A percentile compares a stretch with the other conserved stretches of the same genome.
phyloP scores from a whole-genome alignment of 1,284 basidiomycete genomes.

The Malassezia obtusa region DNA sequence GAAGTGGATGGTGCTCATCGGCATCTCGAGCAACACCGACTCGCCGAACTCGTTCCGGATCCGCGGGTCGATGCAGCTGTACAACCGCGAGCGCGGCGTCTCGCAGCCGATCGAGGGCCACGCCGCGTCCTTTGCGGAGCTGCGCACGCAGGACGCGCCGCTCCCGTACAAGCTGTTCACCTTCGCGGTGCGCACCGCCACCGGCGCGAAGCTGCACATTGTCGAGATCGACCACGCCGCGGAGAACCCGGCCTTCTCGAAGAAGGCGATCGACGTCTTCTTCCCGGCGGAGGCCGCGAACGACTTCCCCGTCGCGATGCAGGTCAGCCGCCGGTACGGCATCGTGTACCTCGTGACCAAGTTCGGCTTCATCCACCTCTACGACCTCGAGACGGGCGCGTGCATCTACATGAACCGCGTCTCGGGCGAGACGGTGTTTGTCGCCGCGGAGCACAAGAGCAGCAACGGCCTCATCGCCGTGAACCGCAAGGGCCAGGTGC shows the following conservation, averaged over 20 bases:
- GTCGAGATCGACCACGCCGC: constrained; percentile 96
- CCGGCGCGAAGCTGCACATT: constrained; percentile 96
- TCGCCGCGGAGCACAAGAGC: constrained; percentile 89
- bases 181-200: constrained; percentile 88
- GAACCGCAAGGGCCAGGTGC: constrained; percentile 97
- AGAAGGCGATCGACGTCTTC: constrained; percentile 98
- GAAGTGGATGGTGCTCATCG: constrained; percentile 93
- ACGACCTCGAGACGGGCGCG: constrained; percentile 94
- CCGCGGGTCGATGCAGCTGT: constrained; percentile 79
- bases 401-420: constrained; percentile 99
- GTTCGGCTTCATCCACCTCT: constrained; percentile 98
- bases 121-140: constrained; percentile 86
- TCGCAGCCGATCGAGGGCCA: constrained; percentile 98
- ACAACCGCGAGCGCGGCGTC: constrained; percentile 76
- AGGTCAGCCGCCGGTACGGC: constrained; percentile 92
- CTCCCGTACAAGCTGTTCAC: constrained; percentile 69
- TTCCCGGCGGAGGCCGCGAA: constrained; percentile 97
- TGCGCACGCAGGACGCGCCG: constrained; percentile 54
- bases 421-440: constrained; percentile 97
- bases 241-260: constrained; percentile 88
- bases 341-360: constrained; percentile 97
- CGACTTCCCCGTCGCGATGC: constrained; percentile 99
- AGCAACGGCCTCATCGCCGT: constrained; percentile 95
- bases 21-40: constrained; percentile 85
- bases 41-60: constrained; percentile 56